A percentile compares a stretch with the other conserved stretches of the same genome.
These are phyloP conservation scores for Anisogramma anomala DNA, from an alignment of 2,329 filamentous ascomycete species.

Conservation along the genomic window DNA sequence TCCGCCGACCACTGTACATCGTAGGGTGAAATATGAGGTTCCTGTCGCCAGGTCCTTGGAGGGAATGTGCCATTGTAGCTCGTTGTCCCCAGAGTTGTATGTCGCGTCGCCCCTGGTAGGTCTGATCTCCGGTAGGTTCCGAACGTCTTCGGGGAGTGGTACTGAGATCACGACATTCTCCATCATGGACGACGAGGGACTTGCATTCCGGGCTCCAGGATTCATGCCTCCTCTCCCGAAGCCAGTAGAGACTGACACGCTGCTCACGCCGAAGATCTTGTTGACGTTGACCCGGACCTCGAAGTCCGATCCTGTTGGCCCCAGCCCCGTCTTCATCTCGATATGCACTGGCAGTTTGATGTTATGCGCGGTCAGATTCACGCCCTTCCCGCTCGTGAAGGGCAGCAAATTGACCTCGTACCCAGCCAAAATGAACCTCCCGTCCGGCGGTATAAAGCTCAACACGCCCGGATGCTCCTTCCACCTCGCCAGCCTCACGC, in stretches of 20 bases:
- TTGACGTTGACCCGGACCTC: conserved; percentile 69
- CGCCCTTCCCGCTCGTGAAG: conserved; percentile 46
- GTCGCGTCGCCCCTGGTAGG: conserved; percentile 72
- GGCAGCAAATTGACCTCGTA: conserved; percentile 90
- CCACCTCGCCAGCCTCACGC: conserved; percentile 84
- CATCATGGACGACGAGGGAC: conserved; percentile 47
- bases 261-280: conserved; percentile 43
- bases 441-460: conserved; percentile 94
- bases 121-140: conserved; percentile 72
- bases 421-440: conserved; percentile 81
- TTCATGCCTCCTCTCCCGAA: conserved; percentile 31
- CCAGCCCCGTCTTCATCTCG: conserved; percentile 72
- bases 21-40: conserved; percentile 58
- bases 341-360: conserved; percentile 73
- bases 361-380: conserved; percentile 44
- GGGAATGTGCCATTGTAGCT: conserved; percentile 73
- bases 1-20: conserved; percentile 67
- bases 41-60: conserved; percentile 62
- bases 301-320: conserved; percentile 67
- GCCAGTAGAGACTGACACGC: conserved; percentile 22
- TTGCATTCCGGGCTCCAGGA: conserved; percentile 36
- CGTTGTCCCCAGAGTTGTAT: conserved; percentile 60
- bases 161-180: conserved; percentile 71
- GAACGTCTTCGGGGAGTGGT: conserved; percentile 66
- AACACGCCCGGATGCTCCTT: conserved; percentile 77